Base-by-base conservation (phyloP, 179 eudicot genomes). In the Sideroxylon spinosum region DNA sequence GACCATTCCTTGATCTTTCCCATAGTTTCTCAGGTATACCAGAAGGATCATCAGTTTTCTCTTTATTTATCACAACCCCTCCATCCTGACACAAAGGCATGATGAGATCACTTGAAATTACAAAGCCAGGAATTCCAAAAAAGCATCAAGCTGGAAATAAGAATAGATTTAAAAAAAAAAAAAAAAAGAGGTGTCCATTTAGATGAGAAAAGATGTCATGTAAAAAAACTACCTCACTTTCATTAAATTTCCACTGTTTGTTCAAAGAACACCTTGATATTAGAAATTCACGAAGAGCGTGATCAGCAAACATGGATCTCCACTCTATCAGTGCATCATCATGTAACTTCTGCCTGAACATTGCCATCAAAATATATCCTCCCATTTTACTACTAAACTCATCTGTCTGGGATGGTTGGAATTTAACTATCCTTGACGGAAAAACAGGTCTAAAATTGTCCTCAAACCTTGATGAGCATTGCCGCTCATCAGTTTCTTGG, bases 311-410 rank as follows among this genome's bases (percentile, higher is more conserved):
- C 77, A 85, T 73, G 17, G 87, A 76, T 71, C 86, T 85, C 93
- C 89, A 94, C 60, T 88, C 92, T 71, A 86, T 84, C 17, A 91
- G 86, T 77, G 89, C 94, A 75, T 76, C 87, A 29, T 90, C 88
- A 77, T 92, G 95, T 80, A 95, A 84, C 88, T 85, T 93, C 85
- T 85, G 89, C 56, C 94, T 88, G 76, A 85, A 86, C 74, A 88
- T 82, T 67, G 97, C 89, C 87, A 90, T 79, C 66, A 78, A 82
- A 59, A 86, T 82, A 74, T 82, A 79, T 64, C 81, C 82, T 62
- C 76, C 79, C 46, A 83, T 76, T 81, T 81, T 86, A 25, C 82
- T 63, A 66, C 67, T 60, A 70, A 74, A 44, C 77, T 79, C 85
- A 60, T 77, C 81, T 48, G 84, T 80, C 23, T 78, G 80, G 59